Evolutionary conservation across 2,329 filamentous ascomycete genomes (phyloP), one percentile per base, ranked within the genome.

Genomic region (Pochonia chlamydosporia): DNA sequence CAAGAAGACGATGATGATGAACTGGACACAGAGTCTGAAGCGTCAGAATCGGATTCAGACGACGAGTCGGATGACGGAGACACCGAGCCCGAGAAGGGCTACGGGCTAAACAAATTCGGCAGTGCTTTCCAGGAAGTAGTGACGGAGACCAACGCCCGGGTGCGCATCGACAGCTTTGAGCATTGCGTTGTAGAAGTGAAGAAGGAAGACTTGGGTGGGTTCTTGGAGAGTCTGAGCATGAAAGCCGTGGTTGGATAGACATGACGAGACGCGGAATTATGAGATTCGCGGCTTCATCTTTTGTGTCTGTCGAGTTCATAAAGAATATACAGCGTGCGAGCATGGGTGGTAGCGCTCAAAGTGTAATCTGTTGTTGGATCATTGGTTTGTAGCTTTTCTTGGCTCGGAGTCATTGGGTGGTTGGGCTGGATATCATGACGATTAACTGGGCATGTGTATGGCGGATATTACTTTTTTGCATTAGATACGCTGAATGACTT

Each of bases 101-200:
- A 87, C 46, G 86, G 91, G 2, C 71, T 88, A 44, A 99, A 97
- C 67, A 82, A 87, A 43, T 99, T 99, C 60, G 93, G 93, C 7
- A 90, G 85, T 58, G 92, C 93, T 3, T 99, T 99, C 65, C 90
- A 96, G 63, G 90, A 96, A 61, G 93, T 97, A 1, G 87, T 96
- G 2, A 81, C 85, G 44, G 89, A 96, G 72, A 97, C 92, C 14
- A 93, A 85, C 49, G 89, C 92, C 1, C 73, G 91, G 14, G 90
- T 97, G 18, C 76, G 90, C 50, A 95, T 96, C 62, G 93, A 99
- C 67, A 95, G 88, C 65, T 99, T 99, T 60, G 93, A 99, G 68
- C 89, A 96, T 64, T 95, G 89, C 60, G 93, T 97, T 7, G 91
- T 97, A 40, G 93, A 99, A 65, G 92, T 99, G n/a, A 85, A 85